phyloP scores from a whole-genome alignment of 1,284 basidiomycete species.

The Spongispora temasekensis region DNA sequence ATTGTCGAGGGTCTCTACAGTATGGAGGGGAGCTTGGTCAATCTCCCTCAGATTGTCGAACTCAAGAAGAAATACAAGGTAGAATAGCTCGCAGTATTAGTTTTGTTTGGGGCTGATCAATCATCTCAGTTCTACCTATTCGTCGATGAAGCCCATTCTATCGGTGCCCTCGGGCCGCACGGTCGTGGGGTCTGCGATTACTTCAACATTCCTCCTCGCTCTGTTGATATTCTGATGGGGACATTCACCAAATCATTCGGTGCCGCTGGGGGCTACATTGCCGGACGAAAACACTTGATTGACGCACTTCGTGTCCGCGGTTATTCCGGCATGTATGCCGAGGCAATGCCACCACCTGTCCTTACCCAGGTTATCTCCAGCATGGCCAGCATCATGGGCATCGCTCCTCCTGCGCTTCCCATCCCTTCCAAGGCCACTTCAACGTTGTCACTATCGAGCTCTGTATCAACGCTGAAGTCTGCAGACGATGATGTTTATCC shows the following conservation, averaged over 20 bases:
- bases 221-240: conserved; percentile 95
- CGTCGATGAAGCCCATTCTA: conserved; percentile 96
- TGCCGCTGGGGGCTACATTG: conserved; percentile 94
- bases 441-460: conserved; percentile 34
- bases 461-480: conserved; percentile 32
- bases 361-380: conserved; percentile 90
- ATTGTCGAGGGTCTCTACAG: conserved; percentile 97
- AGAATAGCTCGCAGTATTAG: conserved; percentile 14
- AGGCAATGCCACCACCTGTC: conserved; percentile 90
- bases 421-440: conserved; percentile 37
- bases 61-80: conserved; percentile 98
- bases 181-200: conserved; percentile 97
- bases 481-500: conserved; percentile 48
- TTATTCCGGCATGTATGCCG: conserved; percentile 87
- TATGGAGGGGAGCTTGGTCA: conserved; percentile 95
- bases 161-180: conserved; percentile 92
- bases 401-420: conserved; percentile 50
- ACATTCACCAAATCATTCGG: conserved; percentile 99
- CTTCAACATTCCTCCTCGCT: conserved; percentile 82
- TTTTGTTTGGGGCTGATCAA: conserved; percentile 10
- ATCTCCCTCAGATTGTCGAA: conserved; percentile 82
- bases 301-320: conserved; percentile 82
- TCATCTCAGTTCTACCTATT: conserved; percentile 85
- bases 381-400: conserved; percentile 97
- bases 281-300: conserved; percentile 80